Conservation (phyloP, 1,139 yeast genomes). For the Pichia cactophila region DNA sequence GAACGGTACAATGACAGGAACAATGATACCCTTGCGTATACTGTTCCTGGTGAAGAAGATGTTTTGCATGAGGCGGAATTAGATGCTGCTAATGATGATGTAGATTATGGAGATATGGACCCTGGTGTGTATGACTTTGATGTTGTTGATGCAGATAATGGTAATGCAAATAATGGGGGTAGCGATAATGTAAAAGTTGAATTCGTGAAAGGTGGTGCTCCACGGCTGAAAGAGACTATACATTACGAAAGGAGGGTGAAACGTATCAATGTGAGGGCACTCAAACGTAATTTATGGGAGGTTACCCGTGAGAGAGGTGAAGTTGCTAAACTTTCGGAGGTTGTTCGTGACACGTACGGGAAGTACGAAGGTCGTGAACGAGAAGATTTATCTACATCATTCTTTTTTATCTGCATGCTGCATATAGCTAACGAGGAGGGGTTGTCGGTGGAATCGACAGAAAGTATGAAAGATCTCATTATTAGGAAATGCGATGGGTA, state of each 20-base stretch:
- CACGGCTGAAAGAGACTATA: slow-evolving; percentile 25
- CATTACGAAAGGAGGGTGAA: slow-evolving; percentile 77
- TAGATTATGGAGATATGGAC: slow-evolving; percentile 14
- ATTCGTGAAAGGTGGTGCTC: background rate
- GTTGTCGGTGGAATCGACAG: slow-evolving; percentile 50
- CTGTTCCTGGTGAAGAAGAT: background rate
- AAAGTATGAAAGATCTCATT: slow-evolving; percentile 48
- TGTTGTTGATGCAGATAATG: slow-evolving; percentile 3
- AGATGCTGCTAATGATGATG: background rate
- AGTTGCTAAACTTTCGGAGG: slow-evolving; percentile 27
- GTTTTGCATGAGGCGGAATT: slow-evolving; percentile 1
- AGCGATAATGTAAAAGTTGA: background rate
- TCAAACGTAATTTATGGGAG: slow-evolving; percentile 82
- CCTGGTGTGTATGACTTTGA: slow-evolving; percentile 23
- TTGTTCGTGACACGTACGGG: slow-evolving; percentile 42
- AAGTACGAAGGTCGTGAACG: slow-evolving; percentile 46
- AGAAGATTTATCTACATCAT: slow-evolving; percentile 75
- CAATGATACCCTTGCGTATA: background rate
- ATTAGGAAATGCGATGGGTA: slow-evolving; percentile 25
- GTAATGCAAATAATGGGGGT: background rate
- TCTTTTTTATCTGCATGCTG: slow-evolving; percentile 74
- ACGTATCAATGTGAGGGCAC: slow-evolving; percentile 68
- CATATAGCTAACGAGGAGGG: slow-evolving; percentile 91
- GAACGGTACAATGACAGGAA: slow-evolving; percentile 46
- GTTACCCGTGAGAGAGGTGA: slow-evolving; percentile 9